phyloP scores from a whole-genome alignment of 1,284 basidiomycete species.

The Rhizoctonia solani region DNA sequence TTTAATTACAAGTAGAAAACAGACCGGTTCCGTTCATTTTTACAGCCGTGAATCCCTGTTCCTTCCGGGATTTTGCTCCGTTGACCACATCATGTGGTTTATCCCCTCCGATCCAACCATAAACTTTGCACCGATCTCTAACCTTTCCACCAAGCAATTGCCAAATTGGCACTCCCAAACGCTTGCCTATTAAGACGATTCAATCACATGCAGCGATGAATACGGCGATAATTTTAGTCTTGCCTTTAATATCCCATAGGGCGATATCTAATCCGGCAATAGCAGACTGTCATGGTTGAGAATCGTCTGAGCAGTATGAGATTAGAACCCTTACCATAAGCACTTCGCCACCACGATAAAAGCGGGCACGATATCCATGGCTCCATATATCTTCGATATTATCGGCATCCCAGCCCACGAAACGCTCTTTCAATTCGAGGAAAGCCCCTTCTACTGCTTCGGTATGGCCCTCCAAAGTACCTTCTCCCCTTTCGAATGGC shows the following conservation, averaged over 20 bases:
- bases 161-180: slow-evolving; percentile 73
- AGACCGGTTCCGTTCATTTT: slow-evolving; percentile 75
- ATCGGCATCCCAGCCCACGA: slow-evolving; percentile 68
- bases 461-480: slow-evolving; percentile 69
- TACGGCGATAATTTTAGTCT: not conserved
- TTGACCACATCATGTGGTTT: slow-evolving; percentile 64
- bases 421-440: slow-evolving; percentile 62
- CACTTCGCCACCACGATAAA: slow-evolving; percentile 75
- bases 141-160: slow-evolving; percentile 76
- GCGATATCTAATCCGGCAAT: slow-evolving; percentile 61
- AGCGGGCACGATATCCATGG: slow-evolving; percentile 65
- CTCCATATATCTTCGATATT: slow-evolving; percentile 74
- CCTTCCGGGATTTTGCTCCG: slow-evolving; percentile 63
- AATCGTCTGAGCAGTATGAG: not conserved
- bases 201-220: not conserved
- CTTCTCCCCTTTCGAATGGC: slow-evolving; percentile 52
- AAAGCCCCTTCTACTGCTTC: slow-evolving; percentile 77
- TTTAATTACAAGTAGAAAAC: slow-evolving; percentile 33
- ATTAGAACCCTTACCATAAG: slow-evolving; percentile 58
- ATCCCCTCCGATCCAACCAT: slow-evolving; percentile 77
- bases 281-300: slow-evolving; percentile 44
- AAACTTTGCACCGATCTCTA: slow-evolving; percentile 60
- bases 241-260: slow-evolving; percentile 75
- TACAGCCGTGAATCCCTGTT: slow-evolving; percentile 74
- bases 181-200: slow-evolving; percentile 50